These are phyloP conservation scores for Hypoxylon intermedium DNA, from an alignment of 495 filamentous ascomycete genomes.

Conservation along the genomic window DNA sequence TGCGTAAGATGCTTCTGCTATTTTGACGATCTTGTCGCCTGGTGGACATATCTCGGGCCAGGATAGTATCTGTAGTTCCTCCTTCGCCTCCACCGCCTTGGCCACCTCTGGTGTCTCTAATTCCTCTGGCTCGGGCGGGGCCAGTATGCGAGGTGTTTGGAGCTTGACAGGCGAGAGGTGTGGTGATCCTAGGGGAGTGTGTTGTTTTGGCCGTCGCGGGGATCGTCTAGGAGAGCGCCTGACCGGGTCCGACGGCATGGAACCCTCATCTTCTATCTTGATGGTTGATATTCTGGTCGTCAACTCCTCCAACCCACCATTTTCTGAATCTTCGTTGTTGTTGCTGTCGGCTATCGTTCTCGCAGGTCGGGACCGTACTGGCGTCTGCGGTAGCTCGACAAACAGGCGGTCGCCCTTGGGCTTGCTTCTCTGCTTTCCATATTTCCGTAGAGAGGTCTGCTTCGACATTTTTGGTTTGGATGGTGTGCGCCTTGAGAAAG, in stretches of 20 bases:
- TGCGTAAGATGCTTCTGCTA: constrained; percentile 72
- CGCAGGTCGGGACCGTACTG: constrained; percentile 29
- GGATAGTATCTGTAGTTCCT: constrained; percentile 45
- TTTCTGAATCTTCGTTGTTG: background rate
- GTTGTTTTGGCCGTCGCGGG: constrained; percentile 31
- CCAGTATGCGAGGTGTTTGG: constrained; percentile 4
- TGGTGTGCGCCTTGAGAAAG: background rate
- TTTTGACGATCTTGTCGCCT: constrained; percentile 63
- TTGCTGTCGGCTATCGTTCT: constrained; percentile 1
- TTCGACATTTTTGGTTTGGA: constrained; percentile 41
- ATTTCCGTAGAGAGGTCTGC: constrained; percentile 47
- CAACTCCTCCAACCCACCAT: constrained; percentile 12
- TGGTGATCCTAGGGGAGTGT: constrained; percentile 16
- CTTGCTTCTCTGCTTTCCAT: constrained; percentile 51
- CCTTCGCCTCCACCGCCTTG: background rate
- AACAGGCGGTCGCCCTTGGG: constrained; percentile 49
- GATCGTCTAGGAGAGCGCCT: constrained; percentile 8
- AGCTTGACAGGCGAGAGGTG: constrained; percentile 9
- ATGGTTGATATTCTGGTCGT: constrained; percentile 26
- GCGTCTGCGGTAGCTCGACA: constrained; percentile 51
- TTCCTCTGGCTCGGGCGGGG: background rate
- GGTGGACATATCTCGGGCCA: constrained; percentile 61
- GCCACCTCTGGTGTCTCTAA: constrained; percentile 4
- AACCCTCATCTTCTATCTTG: constrained; percentile 28
- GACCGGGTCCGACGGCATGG: constrained; percentile 9